Evolutionary conservation across 2,329 filamentous ascomycete species (phyloP).

Genomic region (Colletotrichum sp.): DNA sequence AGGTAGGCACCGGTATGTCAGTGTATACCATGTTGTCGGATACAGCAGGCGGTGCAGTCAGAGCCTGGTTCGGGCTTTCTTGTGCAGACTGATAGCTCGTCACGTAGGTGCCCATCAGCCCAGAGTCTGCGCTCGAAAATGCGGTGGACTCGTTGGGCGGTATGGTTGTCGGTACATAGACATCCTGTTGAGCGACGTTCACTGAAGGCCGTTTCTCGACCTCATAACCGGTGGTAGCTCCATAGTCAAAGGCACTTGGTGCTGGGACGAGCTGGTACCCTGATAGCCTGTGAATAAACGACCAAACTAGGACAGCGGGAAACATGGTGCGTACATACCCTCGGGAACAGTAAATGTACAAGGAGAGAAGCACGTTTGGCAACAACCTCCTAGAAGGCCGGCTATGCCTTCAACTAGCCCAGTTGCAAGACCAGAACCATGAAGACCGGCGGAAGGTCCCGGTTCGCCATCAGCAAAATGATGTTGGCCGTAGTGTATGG

Average conservation of each 20-base stretch:
- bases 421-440: constrained; percentile 8
- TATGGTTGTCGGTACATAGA: constrained; percentile 27
- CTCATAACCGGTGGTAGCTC: constrained; percentile 34
- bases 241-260: constrained; percentile 28
- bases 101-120: constrained; percentile 33
- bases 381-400: constrained; percentile 30
- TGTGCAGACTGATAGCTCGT: constrained; percentile 41
- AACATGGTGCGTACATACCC: constrained; percentile 33
- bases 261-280: constrained; percentile 38
- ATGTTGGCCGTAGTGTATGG: constrained; percentile 26
- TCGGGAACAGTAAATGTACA: constrained; percentile 15
- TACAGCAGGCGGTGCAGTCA: constrained; percentile 29
- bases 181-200: constrained; percentile 12
- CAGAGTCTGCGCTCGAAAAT: constrained; percentile 33
- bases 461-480: constrained; percentile 15
- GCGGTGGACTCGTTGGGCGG: constrained; percentile 29
- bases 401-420: constrained; percentile 28
- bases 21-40: constrained; percentile 47
- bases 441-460: constrained; percentile 18
- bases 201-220: constrained; percentile 28
- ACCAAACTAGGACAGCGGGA: neutral
- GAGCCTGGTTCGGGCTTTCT: constrained; percentile 29
- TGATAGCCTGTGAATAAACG: constrained; percentile 17
- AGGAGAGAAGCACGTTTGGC: constrained; percentile 35
- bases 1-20: constrained; percentile 26